These are phyloP conservation scores for Serendipita sp. DNA, from an alignment of 768 basidiomycete genomes.

Conservation along the genomic window DNA sequence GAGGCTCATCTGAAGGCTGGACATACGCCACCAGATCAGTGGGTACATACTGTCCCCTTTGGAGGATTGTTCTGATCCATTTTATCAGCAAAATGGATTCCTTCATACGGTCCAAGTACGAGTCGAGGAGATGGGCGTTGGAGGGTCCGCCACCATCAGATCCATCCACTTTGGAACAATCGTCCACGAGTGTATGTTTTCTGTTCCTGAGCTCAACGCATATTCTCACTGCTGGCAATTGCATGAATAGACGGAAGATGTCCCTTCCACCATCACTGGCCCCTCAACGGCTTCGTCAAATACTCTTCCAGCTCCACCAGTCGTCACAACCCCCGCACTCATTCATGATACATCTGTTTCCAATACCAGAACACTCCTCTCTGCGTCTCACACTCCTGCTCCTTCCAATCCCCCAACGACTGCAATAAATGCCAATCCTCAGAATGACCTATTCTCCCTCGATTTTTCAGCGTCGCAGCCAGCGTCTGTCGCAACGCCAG, in stretches of 20 bases:
- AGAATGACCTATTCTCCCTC: conserved; percentile 65
- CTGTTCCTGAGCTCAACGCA: no score
- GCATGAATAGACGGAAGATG: no score
- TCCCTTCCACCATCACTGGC: background rate
- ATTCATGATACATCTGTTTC: background rate
- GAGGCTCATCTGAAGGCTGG: conserved; percentile 87
- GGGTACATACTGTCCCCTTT: conserved; percentile 23
- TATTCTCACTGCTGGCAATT: no score
- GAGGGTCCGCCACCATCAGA: conserved; percentile 76
- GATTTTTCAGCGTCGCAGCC: conserved; percentile 53
- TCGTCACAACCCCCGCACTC: conserved; percentile 16
- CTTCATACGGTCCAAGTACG: conserved; percentile 94
- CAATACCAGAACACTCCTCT: background rate
- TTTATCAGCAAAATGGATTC: conserved; percentile 89
- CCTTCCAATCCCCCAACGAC: background rate
- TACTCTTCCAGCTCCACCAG: background rate
- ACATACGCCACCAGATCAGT: conserved; percentile 92
- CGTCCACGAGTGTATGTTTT: conserved; percentile 9
- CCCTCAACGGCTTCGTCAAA: background rate
- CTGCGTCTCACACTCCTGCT: background rate
- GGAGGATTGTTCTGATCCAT: background rate
- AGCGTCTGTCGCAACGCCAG: conserved; percentile 17
- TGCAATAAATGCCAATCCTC: conserved; percentile 17
- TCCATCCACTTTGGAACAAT: conserved; percentile 58
- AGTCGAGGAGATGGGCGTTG: conserved; percentile 80